Conservation (phyloP, 192 early-diverging fungal species). For the Coemansia sp. region DNA sequence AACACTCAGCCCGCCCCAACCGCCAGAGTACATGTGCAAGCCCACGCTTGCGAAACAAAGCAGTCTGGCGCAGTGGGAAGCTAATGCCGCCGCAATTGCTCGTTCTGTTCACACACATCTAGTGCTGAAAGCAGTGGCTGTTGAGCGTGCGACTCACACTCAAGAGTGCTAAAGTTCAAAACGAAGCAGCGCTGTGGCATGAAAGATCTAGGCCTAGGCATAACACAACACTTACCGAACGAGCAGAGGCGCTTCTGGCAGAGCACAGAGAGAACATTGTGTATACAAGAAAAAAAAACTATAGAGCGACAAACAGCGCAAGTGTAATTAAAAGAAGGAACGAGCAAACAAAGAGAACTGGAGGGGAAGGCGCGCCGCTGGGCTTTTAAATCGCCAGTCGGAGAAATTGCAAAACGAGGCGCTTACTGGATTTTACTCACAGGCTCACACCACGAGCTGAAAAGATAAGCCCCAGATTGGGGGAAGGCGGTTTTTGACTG, state of each 20-base stretch:
- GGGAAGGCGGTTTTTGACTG: conserved; percentile 6
- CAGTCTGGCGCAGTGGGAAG: neutral
- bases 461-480: conserved; percentile 13
- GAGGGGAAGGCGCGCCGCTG: neutral
- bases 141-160: neutral
- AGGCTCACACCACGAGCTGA: neutral
- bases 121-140: neutral
- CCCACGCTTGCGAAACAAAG: neutral
- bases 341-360: neutral
- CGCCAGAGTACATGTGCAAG: neutral
- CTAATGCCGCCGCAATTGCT: neutral
- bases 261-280: conserved; percentile 55
- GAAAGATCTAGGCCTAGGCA: neutral
- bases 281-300: conserved; percentile 1
- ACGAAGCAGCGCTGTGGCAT: neutral
- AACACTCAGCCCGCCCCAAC: neutral
- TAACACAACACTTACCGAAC: conserved; percentile 45
- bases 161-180: no score
- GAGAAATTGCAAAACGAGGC: conserved; percentile 8
- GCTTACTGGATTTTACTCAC: neutral
- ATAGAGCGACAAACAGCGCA: conserved; percentile 10
- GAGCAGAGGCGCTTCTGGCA: conserved; percentile 36
- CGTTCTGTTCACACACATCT: conserved; percentile 1
- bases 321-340: conserved; percentile 3
- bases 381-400: conserved; percentile 2